phyloP scores from a whole-genome alignment of 225 moss, liverwort and hornwort genomes.

The Bryoerythrophyllum caledonicum region DNA sequence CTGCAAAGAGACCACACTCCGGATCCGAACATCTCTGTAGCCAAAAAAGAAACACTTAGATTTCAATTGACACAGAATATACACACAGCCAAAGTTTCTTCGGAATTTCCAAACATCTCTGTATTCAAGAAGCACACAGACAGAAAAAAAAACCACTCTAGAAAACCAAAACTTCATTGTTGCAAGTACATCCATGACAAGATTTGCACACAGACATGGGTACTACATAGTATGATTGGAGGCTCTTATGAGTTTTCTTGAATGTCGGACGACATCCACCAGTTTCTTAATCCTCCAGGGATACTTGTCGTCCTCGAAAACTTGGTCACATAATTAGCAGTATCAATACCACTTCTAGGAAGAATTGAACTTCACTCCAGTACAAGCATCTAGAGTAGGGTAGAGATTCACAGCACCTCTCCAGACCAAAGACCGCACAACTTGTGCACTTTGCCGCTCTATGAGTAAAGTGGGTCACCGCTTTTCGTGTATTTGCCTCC shows the following conservation, averaged over 20 bases:
- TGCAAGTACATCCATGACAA: constrained; percentile 19
- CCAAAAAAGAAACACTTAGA: no score
- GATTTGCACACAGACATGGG: no score
- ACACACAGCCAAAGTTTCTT: no score
- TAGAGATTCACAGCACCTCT: constrained; percentile 60
- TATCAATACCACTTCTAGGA: constrained; percentile 4
- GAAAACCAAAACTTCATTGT: not conserved
- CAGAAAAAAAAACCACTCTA: not conserved
- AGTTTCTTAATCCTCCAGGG: constrained; percentile 41
- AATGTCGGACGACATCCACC: constrained; percentile 43
- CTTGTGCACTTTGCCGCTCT: constrained; percentile 92
- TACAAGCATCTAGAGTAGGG: not conserved
- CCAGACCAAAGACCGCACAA: constrained; percentile 96
- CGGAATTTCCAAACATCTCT: constrained; percentile 46
- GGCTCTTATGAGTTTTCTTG: constrained; percentile 49
- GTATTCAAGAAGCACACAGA: no score
- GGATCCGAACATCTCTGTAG: no score
- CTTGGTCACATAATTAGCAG: constrained; percentile 38
- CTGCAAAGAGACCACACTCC: no score
- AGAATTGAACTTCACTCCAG: constrained; percentile 20
- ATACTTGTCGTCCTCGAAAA: constrained; percentile 53
- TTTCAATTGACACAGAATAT: no score
- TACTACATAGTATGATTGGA: constrained; percentile 22
- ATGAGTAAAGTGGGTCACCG: constrained; percentile 53
- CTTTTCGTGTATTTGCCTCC: constrained; percentile 55